These are phyloP conservation scores for Lepidium didymum DNA, from an alignment of 345 rosid species.

Conservation along the genomic window DNA sequence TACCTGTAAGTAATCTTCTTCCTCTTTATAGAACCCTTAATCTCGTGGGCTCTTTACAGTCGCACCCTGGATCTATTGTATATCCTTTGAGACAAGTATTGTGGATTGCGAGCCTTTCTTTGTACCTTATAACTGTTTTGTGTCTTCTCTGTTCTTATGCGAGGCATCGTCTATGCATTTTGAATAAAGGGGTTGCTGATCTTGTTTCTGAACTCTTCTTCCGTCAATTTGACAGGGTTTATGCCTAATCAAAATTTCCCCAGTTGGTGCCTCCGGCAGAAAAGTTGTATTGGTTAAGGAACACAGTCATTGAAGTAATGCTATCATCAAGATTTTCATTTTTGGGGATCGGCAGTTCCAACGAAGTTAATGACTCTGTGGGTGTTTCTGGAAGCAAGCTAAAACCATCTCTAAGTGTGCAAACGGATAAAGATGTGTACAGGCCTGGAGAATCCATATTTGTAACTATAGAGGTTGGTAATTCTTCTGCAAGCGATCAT, in stretches of 20 bases:
- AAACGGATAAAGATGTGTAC: conserved; percentile 69
- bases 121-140: neutral
- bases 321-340: conserved; percentile 33
- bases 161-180: neutral
- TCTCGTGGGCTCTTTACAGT: neutral
- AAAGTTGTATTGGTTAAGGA: conserved; percentile 6
- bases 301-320: conserved; percentile 14
- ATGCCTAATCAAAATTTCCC: neutral
- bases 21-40: neutral
- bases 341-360: conserved; percentile 28
- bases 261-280: neutral
- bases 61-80: conserved; percentile 1
- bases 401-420: conserved; percentile 46
- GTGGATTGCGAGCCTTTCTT: neutral
- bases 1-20: conserved; percentile 14
- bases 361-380: conserved; percentile 22
- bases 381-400: conserved; percentile 26
- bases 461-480: conserved; percentile 59
- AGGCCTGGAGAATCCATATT: conserved; percentile 77
- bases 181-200: neutral
- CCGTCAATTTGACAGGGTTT: conserved; percentile 18
- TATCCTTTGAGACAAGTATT: neutral
- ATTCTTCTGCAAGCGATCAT: conserved; percentile 24
- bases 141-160: neutral
- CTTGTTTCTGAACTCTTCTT: neutral